A percentile compares a stretch with the other conserved stretches of the same genome.
Evolutionary conservation across 139 green algal genomes (phyloP).

Genomic region (Spirogloea muscicola): DNA sequence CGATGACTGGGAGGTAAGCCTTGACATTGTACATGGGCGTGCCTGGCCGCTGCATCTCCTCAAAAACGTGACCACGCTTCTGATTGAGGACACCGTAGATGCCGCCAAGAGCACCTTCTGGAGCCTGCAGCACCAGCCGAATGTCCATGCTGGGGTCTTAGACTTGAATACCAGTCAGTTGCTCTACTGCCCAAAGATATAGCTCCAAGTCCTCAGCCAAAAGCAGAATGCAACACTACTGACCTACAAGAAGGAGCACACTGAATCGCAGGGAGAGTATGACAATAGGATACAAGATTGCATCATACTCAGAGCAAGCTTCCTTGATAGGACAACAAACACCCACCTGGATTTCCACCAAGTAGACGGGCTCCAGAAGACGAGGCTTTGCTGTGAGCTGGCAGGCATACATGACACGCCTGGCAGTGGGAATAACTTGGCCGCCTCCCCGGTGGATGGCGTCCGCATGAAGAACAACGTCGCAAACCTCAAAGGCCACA

Average conservation of each 20-base stretch:
- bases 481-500: slow-evolving; percentile 86
- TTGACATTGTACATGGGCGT: slow-evolving; percentile 99
- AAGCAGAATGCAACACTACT: too few relatives aligned
- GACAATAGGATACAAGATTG: too few relatives aligned
- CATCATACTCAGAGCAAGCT: too few relatives aligned
- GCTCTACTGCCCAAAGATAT: too few relatives aligned
- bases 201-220: too few relatives aligned
- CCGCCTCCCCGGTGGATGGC: slow-evolving; percentile 97
- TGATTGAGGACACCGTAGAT: slow-evolving; percentile 97
- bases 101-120: slow-evolving; percentile 86
- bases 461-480: slow-evolving; percentile 96
- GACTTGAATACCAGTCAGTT: too few relatives aligned
- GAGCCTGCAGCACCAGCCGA: too few relatives aligned
- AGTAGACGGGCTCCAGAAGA: slow-evolving; percentile 94
- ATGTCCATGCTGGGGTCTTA: too few relatives aligned
- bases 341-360: slow-evolving; percentile 99
- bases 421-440: slow-evolving; percentile 97
- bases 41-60: slow-evolving; percentile 93
- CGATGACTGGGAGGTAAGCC: slow-evolving; percentile 93
- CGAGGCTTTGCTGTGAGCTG: slow-evolving; percentile 85
- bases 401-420: slow-evolving; percentile 89
- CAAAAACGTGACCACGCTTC: slow-evolving; percentile 98
- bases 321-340: too few relatives aligned
- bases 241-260: too few relatives aligned
- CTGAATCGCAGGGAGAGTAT: too few relatives aligned